Percentiles rank a stretch among this genome's conserved stretches.
These are phyloP conservation scores for Penicillium tannophilum DNA, from an alignment of 495 filamentous ascomycete species.

Conservation along the genomic window DNA sequence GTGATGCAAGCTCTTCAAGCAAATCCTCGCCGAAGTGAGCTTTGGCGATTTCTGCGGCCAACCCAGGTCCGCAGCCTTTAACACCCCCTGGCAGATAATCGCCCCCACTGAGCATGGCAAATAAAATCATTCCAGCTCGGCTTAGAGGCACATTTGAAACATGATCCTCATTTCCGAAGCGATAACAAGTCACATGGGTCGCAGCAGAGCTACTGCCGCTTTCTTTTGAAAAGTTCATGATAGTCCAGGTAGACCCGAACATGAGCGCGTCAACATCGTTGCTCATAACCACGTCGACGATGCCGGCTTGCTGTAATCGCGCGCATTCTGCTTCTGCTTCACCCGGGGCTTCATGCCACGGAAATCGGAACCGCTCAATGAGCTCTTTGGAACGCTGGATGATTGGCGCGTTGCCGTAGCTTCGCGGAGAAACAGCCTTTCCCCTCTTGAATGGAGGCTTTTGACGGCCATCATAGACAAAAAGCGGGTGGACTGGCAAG, in stretches of 20 bases:
- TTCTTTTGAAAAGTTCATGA: conserved; percentile 85
- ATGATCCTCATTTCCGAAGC: conserved; percentile 41
- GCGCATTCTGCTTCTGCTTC: conserved; percentile 98
- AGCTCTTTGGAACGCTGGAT: conserved; percentile 70
- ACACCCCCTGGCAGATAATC: conserved; percentile 94
- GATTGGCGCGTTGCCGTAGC: conserved; percentile 51
- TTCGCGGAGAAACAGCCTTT: conserved; percentile 40
- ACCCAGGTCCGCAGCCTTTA: conserved; percentile 80
- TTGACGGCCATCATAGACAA: conserved; percentile 92
- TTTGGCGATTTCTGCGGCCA: conserved; percentile 85
- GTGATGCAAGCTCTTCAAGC: conserved; percentile 56
- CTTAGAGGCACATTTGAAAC: conserved; percentile 60
- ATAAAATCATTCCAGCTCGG: conserved; percentile 86
- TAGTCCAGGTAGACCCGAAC: conserved; percentile 81
- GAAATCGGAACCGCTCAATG: conserved; percentile 82
- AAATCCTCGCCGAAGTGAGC: conserved; percentile 85
- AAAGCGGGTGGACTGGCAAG: conserved; percentile 81
- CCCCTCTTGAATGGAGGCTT: conserved; percentile 92
- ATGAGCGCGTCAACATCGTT: conserved; percentile 98
- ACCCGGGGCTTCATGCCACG: conserved; percentile 83
- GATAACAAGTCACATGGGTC: conserved; percentile 85
- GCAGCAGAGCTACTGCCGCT: conserved; percentile 58
- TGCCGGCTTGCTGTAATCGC: conserved; percentile 73
- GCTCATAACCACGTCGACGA: conserved; percentile 94
- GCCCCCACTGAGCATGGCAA: conserved; percentile 94